These are phyloP conservation scores for Carex littledalei DNA, from an alignment of 176 grass and related monocot species.

Conservation along the genomic window DNA sequence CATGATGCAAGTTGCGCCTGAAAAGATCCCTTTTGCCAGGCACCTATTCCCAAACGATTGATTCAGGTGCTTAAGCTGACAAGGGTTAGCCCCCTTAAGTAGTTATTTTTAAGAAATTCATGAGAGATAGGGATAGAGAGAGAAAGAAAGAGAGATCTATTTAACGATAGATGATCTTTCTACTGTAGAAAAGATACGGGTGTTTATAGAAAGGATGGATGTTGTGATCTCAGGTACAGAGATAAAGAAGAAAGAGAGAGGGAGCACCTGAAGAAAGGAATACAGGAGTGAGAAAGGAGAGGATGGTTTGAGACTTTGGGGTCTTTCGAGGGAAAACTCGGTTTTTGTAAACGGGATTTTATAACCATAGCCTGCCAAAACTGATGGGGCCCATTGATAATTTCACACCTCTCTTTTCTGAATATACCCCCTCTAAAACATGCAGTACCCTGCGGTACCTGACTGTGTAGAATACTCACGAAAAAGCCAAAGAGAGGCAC, in stretches of 20 bases:
- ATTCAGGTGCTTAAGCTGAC: slow-evolving; percentile 9
- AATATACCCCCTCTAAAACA: not conserved
- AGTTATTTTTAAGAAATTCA: slow-evolving; percentile 9
- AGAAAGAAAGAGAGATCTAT: not conserved
- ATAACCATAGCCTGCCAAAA: not conserved
- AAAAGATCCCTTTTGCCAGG: slow-evolving; percentile 21
- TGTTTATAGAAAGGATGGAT: not conserved
- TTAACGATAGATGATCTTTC: not conserved
- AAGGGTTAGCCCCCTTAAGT: not conserved
- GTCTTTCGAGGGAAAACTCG: slow-evolving; percentile 1
- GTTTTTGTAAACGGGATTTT: not conserved
- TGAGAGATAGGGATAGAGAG: not conserved
- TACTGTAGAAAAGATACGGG: not conserved
- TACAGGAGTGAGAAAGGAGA: not conserved
- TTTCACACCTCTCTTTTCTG: not conserved
- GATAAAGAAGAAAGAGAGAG: not conserved
- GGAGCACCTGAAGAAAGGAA: not conserved
- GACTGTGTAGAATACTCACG: too few relatives aligned
- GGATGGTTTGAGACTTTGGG: not conserved
- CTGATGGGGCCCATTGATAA: not conserved
- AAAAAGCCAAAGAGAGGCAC: too few relatives aligned
- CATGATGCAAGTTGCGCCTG: slow-evolving; percentile 4
- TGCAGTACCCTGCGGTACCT: not conserved
- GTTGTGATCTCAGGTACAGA: not conserved
- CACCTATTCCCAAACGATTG: not conserved